These are phyloP conservation scores for Penicillium alfredii DNA, from an alignment of 495 filamentous ascomycete species.

Conservation along the genomic window DNA sequence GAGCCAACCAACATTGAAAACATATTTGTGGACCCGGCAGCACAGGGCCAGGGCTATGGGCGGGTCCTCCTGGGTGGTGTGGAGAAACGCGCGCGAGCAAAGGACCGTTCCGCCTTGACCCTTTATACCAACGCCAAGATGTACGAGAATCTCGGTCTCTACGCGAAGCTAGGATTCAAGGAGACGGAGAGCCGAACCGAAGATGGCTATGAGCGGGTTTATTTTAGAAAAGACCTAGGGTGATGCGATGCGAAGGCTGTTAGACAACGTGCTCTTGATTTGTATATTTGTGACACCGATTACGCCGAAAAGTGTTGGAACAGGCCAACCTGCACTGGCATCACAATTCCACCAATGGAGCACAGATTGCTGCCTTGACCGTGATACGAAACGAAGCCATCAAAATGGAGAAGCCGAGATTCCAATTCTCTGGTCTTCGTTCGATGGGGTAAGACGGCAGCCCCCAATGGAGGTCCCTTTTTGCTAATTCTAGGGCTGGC, in stretches of 20 bases:
- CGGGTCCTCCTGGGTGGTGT: constrained; percentile 20
- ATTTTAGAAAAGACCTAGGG: constrained; percentile 18
- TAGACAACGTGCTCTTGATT: too few species aligned
- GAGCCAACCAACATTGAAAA: constrained; percentile 24
- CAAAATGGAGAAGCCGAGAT: too few species aligned
- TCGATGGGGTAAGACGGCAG: too few species aligned
- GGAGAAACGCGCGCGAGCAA: constrained; percentile 6
- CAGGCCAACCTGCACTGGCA: too few species aligned
- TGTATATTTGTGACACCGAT: too few species aligned
- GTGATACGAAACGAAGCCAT: too few species aligned
- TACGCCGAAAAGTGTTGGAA: too few species aligned
- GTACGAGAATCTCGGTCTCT: constrained; percentile 31
- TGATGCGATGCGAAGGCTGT: background rate
- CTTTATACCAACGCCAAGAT: constrained; percentile 36
- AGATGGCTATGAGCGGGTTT: constrained; percentile 31
- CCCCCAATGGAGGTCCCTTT: too few species aligned
- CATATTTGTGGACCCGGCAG: constrained; percentile 24
- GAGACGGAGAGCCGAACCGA: constrained; percentile 24
- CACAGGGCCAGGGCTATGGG: constrained; percentile 30
- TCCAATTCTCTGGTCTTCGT: too few species aligned
- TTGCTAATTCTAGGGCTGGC: too few species aligned
- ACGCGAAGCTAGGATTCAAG: constrained; percentile 29
- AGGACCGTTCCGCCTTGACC: constrained; percentile 9
- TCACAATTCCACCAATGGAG: too few species aligned
- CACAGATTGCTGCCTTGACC: too few species aligned